phyloP scores from a whole-genome alignment of 805 yeast species.

The Zygosaccharomyces pseudorouxii region DNA sequence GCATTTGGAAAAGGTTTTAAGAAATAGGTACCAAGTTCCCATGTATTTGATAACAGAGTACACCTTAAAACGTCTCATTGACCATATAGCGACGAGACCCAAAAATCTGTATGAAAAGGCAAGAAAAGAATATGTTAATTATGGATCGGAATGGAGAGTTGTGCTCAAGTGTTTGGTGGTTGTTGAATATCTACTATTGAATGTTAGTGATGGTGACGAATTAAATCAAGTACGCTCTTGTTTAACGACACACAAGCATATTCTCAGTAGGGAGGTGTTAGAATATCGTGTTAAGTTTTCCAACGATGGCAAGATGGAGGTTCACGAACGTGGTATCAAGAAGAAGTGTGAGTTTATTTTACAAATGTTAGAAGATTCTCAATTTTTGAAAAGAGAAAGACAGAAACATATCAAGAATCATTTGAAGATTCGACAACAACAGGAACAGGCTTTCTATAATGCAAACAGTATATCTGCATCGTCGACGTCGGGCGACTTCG shows the following conservation, averaged over 20 bases:
- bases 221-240: slow-evolving; percentile 32
- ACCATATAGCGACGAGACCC: slow-evolving; percentile 36
- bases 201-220: slow-evolving; percentile 33
- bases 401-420: slow-evolving; percentile 28
- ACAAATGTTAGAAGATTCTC: slow-evolving; percentile 29
- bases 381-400: slow-evolving; percentile 31
- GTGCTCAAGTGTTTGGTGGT: slow-evolving; percentile 38
- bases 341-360: slow-evolving; percentile 34
- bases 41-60: slow-evolving; percentile 34
- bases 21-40: slow-evolving; percentile 31
- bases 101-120: slow-evolving; percentile 38
- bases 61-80: slow-evolving; percentile 34
- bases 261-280: slow-evolving; percentile 30
- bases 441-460: slow-evolving; percentile 18
- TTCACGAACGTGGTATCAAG: slow-evolving; percentile 36
- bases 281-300: slow-evolving; percentile 32
- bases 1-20: slow-evolving; percentile 37
- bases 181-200: slow-evolving; percentile 34
- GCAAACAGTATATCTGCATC: slow-evolving; percentile 14
- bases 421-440: slow-evolving; percentile 29
- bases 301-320: slow-evolving; percentile 37
- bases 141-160: slow-evolving; percentile 41
- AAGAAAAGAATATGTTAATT: slow-evolving; percentile 38
- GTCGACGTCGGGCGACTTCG: slow-evolving; percentile 14
- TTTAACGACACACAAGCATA: slow-evolving; percentile 32